These are phyloP conservation scores for Zygosaccharomyces bailii DNA, from an alignment of 805 yeast species.

Conservation along the genomic window DNA sequence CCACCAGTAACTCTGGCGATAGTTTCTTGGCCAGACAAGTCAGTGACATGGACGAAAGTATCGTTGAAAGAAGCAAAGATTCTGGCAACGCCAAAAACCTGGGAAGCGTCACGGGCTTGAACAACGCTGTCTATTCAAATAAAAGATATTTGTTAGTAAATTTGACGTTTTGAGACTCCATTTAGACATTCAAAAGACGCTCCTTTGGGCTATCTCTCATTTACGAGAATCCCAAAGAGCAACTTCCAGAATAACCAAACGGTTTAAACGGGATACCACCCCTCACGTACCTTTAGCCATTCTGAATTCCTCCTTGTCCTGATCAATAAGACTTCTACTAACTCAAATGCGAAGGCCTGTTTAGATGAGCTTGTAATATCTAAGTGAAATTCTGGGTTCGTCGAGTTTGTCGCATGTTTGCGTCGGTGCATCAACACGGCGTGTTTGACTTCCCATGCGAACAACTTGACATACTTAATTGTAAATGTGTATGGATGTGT, in stretches of 20 bases:
- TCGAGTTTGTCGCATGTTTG: not conserved
- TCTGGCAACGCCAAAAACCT: conserved; percentile 99
- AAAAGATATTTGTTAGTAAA: conserved; percentile 12
- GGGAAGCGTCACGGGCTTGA: conserved; percentile 95
- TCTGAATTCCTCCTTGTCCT: conserved; percentile 23
- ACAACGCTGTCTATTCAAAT: conserved; percentile 34
- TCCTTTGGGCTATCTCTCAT: conserved; percentile 1
- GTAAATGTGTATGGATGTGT: not conserved
- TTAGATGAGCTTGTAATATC: not conserved
- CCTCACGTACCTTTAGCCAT: conserved; percentile 42
- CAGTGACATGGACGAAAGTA: conserved; percentile 99
- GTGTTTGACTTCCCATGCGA: too few species aligned
- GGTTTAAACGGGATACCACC: conserved; percentile 41
- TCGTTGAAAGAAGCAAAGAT: conserved; percentile 99
- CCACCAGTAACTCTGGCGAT: conserved; percentile 99
- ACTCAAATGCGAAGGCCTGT: not conserved
- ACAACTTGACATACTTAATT: too few species aligned
- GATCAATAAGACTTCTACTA: not conserved
- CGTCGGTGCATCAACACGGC: not conserved
- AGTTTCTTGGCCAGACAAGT: conserved; percentile 99
- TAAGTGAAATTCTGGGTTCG: not conserved
- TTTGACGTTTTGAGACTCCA: conserved; percentile 8
- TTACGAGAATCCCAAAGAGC: conserved; percentile 1
- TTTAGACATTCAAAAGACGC: conserved; percentile 12
- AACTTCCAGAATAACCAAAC: conserved; percentile 34